Conservation (phyloP, 2,329 filamentous ascomycete genomes). For the Westerdykella ornata region DNA sequence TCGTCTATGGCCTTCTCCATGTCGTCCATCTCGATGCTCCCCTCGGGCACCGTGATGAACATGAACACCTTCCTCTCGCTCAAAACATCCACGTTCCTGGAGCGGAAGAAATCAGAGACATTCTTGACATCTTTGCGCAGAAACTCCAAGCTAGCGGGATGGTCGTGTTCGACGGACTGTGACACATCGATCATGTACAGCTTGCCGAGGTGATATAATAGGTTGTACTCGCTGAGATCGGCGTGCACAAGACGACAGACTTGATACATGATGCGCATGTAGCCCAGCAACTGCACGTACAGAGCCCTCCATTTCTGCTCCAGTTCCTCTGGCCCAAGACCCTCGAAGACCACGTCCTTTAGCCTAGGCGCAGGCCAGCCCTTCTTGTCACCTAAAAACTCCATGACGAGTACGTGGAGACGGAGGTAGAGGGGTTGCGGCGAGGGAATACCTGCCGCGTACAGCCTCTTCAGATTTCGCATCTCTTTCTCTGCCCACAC, state of each 20-base stretch:
- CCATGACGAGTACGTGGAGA: conserved; percentile 93
- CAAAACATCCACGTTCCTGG: conserved; percentile 75
- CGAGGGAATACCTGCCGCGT: conserved; percentile 78
- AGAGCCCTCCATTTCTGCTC: conserved; percentile 68
- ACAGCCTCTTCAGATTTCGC: conserved; percentile 79
- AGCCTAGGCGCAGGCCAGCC: conserved; percentile 84
- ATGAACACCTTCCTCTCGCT: conserved; percentile 74
- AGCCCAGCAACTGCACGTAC: conserved; percentile 75
- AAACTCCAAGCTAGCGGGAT: conserved; percentile 87
- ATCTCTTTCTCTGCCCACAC: conserved; percentile 99
- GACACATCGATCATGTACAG: conserved; percentile 97
- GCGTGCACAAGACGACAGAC: conserved; percentile 87
- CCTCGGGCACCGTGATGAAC: conserved; percentile 63
- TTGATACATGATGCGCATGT: conserved; percentile 93
- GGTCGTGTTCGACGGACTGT: conserved; percentile 94
- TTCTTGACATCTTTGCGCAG: conserved; percentile 99
- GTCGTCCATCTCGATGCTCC: conserved; percentile 54
- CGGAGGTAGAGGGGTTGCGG: conserved; percentile 85
- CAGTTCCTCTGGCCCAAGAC: conserved; percentile 49
- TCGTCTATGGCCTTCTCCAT: conserved; percentile 59
- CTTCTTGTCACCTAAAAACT: conserved; percentile 78
- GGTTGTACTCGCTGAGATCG: conserved; percentile 96
- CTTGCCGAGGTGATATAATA: conserved; percentile 75
- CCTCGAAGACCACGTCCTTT: conserved; percentile 71
- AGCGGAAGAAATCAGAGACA: conserved; percentile 82